A percentile compares a stretch with the other conserved stretches of the same genome.
phyloP scores from a whole-genome alignment of 1,284 basidiomycete species.

The Leccinum subrobustum region DNA sequence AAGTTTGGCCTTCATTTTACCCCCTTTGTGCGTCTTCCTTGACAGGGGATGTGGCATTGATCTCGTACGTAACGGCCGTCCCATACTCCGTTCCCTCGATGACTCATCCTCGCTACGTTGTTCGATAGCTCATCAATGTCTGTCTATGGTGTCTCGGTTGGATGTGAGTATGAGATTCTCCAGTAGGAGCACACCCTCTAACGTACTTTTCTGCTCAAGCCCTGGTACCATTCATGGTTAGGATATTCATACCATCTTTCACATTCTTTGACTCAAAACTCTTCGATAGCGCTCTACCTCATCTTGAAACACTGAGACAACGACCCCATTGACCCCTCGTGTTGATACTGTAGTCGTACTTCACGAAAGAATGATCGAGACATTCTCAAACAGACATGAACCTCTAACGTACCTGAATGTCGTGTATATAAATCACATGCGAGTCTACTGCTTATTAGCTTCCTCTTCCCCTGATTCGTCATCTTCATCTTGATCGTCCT shows the following conservation, averaged over 20 bases:
- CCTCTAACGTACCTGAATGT: constrained; percentile 3
- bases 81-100: background rate
- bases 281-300: constrained; percentile 61
- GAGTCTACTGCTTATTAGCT: constrained; percentile 20
- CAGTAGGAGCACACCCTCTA: background rate
- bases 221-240: constrained; percentile 75
- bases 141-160: constrained; percentile 69
- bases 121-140: constrained; percentile 62
- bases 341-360: background rate
- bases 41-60: constrained; percentile 75
- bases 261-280: constrained; percentile 1
- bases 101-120: constrained; percentile 1
- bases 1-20: constrained; percentile 70
- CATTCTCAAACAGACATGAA: background rate
- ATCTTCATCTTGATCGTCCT: constrained; percentile 13
- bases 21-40: constrained; percentile 78
- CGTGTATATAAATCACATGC: constrained; percentile 7
- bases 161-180: constrained; percentile 45
- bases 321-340: background rate
- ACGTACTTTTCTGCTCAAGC: constrained; percentile 33
- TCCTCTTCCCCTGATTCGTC: constrained; percentile 22
- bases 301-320: constrained; percentile 56
- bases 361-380: background rate
- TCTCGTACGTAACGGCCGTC: constrained; percentile 44
- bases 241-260: constrained; percentile 13